Conservation (phyloP, 371 early-diverging fungal genomes). For the Mucor ambiguus region DNA sequence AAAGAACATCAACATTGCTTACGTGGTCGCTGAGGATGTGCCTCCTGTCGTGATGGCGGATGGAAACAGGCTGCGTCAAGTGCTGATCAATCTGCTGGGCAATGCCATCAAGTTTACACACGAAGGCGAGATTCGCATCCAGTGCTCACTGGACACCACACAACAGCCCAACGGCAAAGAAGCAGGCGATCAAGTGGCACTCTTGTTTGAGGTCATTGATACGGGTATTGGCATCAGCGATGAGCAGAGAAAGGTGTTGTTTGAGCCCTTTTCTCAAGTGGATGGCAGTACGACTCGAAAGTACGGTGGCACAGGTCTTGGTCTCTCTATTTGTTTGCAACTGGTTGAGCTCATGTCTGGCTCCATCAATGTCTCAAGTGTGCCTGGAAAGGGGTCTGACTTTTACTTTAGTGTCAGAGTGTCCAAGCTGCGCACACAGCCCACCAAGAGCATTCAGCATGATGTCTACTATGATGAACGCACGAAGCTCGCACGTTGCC, state of each 20-base stretch:
- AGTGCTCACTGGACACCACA: constrained; percentile 35
- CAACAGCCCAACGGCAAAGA: neutral
- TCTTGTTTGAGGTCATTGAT: constrained; percentile 49
- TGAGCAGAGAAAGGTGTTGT: constrained; percentile 57
- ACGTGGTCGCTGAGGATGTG: constrained; percentile 40
- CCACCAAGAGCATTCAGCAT: constrained; percentile 16
- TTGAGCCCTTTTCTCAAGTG: constrained; percentile 62
- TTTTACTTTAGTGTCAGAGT: constrained; percentile 56
- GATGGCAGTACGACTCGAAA: constrained; percentile 66
- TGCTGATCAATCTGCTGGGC: constrained; percentile 45
- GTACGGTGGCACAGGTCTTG: constrained; percentile 69
- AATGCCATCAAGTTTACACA: constrained; percentile 61
- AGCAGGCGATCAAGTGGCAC: constrained; percentile 19
- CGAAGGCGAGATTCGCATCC: constrained; percentile 53
- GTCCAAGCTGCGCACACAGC: constrained; percentile 36
- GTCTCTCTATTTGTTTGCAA: constrained; percentile 61
- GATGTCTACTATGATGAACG: constrained; percentile 27
- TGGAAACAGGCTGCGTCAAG: constrained; percentile 45
- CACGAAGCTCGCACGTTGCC: constrained; percentile 12
- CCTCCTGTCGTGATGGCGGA: constrained; percentile 50
- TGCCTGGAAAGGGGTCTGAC: constrained; percentile 57
- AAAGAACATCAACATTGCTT: constrained; percentile 53
- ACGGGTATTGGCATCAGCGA: constrained; percentile 61
- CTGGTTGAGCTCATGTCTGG: constrained; percentile 62
- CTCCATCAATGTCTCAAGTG: constrained; percentile 52